Percentiles rank a stretch among this genome's conserved stretches.
Evolutionary conservation across 768 basidiomycete genomes (phyloP).

Genomic region (Guyanaporus albipodus): DNA sequence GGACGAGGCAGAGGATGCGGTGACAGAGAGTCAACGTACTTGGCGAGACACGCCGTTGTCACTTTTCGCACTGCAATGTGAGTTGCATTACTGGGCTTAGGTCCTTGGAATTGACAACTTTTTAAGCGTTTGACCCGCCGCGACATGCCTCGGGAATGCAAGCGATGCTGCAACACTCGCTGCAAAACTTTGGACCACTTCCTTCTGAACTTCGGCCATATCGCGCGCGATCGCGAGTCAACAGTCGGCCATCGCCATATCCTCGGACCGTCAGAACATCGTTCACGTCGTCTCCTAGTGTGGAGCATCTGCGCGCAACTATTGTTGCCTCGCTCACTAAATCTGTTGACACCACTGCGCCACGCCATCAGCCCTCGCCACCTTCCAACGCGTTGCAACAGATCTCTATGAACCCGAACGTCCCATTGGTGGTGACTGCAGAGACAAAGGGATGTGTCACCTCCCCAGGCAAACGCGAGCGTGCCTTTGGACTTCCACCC

Average conservation of each 20-base stretch:
- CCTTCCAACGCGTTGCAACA: constrained; percentile 39
- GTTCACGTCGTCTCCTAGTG: constrained; percentile 33
- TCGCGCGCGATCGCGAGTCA: constrained; percentile 61
- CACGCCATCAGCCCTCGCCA: constrained; percentile 16
- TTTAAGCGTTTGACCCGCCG: constrained; percentile 68
- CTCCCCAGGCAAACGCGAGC: constrained; percentile 30
- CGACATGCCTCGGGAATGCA: constrained; percentile 61
- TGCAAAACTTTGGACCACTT: constrained; percentile 69
- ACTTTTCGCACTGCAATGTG: constrained; percentile 67
- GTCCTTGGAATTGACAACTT: neutral
- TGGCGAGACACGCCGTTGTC: constrained; percentile 77
- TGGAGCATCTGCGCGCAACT: constrained; percentile 35
- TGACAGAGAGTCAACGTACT: constrained; percentile 57
- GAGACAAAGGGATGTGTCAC: constrained; percentile 34
- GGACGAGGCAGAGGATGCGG: constrained; percentile 63
- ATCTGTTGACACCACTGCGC: constrained; percentile 13
- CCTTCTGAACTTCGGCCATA: constrained; percentile 64
- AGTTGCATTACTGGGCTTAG: constrained; percentile 25
- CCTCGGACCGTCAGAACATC: constrained; percentile 50
- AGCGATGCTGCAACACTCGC: constrained; percentile 67
- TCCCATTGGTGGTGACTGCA: constrained; percentile 22
- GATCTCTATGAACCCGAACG: constrained; percentile 41
- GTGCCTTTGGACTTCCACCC: constrained; percentile 22
- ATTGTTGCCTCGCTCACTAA: constrained; percentile 18
- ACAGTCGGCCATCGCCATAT: constrained; percentile 72